Conservation (phyloP, 2,329 filamentous ascomycete species). For the Penicillium sp. region DNA sequence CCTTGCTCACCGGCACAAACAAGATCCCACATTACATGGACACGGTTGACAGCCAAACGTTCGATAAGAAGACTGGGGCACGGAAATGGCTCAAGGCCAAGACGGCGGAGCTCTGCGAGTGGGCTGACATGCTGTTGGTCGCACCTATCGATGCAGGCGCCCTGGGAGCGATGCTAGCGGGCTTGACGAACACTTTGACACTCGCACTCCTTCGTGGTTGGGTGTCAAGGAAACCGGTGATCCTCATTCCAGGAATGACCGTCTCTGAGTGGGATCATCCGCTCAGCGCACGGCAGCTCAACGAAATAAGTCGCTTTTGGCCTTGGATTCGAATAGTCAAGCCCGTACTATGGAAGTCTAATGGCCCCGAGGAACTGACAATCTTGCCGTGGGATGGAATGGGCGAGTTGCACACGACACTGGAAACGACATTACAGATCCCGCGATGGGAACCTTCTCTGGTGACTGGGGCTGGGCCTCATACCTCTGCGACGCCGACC, state of each 20-base stretch:
- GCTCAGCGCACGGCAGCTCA: slow-evolving; percentile 82
- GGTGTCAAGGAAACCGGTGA: slow-evolving; percentile 81
- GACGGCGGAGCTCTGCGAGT: slow-evolving; percentile 69
- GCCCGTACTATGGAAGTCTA: slow-evolving; percentile 81
- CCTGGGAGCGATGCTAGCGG: slow-evolving; percentile 83
- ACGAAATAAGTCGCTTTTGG: slow-evolving; percentile 81
- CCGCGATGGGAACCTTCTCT: slow-evolving; percentile 19
- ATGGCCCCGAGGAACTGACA: slow-evolving; percentile 54
- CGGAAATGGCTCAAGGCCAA: slow-evolving; percentile 46
- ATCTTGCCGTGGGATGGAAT: slow-evolving; percentile 55
- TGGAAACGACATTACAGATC: slow-evolving; percentile 34
- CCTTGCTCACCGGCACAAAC: slow-evolving; percentile 38
- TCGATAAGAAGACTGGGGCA: slow-evolving; percentile 40
- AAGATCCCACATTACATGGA: slow-evolving; percentile 46
- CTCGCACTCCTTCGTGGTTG: slow-evolving; percentile 81
- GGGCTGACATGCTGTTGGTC: slow-evolving; percentile 84
- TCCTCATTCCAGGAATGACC: slow-evolving; percentile 88
- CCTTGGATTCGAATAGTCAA: slow-evolving; percentile 81
- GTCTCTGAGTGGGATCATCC: slow-evolving; percentile 87
- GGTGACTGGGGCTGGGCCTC: slow-evolving; percentile 14
- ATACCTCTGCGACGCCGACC: slow-evolving; percentile 6
- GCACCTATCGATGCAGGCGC: slow-evolving; percentile 83
- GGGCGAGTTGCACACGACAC: slow-evolving; percentile 32
- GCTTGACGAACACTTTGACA: slow-evolving; percentile 77
- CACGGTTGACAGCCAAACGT: slow-evolving; percentile 40